Percentiles rank a stretch among this genome's conserved stretches.
These are phyloP conservation scores for Thielaviopsis euricoi DNA, from an alignment of 2,329 filamentous ascomycete genomes.

Conservation along the genomic window DNA sequence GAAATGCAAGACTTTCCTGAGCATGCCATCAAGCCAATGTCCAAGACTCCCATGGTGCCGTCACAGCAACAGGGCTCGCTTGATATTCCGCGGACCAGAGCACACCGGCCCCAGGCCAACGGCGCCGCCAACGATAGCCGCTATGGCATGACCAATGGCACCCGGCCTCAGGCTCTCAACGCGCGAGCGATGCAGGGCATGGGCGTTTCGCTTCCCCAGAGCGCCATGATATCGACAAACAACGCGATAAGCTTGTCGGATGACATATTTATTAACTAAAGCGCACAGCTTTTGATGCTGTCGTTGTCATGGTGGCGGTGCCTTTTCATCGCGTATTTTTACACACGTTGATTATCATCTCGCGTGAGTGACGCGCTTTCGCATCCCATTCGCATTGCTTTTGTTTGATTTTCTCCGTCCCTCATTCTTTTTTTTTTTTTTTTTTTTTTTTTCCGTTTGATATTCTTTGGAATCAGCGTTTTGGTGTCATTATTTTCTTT, in stretches of 20 bases:
- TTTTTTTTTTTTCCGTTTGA: constrained; percentile 1
- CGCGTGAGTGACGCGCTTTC: background rate
- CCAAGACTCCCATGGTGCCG: constrained; percentile 12
- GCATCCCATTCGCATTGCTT: background rate
- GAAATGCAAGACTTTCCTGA: constrained; percentile 39
- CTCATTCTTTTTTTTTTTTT: background rate
- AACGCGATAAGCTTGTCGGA: constrained; percentile 31
- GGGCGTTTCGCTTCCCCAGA: constrained; percentile 22
- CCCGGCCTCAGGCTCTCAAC: constrained; percentile 19
- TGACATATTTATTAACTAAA: constrained; percentile 35
- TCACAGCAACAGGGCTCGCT: constrained; percentile 25
- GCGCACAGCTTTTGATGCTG: background rate
- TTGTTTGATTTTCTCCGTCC: background rate
- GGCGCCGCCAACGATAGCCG: constrained; percentile 2
- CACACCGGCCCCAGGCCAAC: constrained; percentile 4
- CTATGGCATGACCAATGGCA: constrained; percentile 3
- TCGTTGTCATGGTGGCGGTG: background rate
- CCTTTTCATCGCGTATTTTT: background rate
- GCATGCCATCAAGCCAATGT: constrained; percentile 18
- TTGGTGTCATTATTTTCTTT: background rate
- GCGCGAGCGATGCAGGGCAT: constrained; percentile 31
- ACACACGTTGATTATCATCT: background rate
- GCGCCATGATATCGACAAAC: constrained; percentile 23
- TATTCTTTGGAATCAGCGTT: background rate
- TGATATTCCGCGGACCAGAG: constrained; percentile 27